Evolutionary conservation across 371 early-diverging fungal species (phyloP).

Genomic region (Rhizopus sp.): DNA sequence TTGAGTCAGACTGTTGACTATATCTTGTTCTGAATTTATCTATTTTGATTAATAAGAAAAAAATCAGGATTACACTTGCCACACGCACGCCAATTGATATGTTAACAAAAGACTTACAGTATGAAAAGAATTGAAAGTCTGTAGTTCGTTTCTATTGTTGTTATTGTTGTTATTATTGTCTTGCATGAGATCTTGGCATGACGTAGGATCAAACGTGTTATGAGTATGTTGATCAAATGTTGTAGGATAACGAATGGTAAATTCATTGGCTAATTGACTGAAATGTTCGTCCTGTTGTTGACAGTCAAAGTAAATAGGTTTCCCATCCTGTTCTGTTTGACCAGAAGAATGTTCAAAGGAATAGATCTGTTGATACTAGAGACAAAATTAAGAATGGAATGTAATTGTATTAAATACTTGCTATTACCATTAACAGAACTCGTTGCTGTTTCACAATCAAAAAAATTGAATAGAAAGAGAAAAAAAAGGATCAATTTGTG

Average conservation of each 20-base stretch:
- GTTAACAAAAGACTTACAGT: slow-evolving; percentile 15
- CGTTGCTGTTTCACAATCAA: neutral
- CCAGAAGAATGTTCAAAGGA: slow-evolving; percentile 16
- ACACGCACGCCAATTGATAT: too few species aligned
- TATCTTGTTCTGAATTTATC: slow-evolving; percentile 21
- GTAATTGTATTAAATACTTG: too few species aligned
- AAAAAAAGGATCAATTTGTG: too few species aligned
- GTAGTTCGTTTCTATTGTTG: neutral
- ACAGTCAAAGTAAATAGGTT: neutral
- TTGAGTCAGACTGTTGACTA: slow-evolving; percentile 16
- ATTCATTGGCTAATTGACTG: too few species aligned
- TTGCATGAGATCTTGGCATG: neutral
- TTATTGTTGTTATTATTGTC: neutral
- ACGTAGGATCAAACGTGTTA: too few species aligned
- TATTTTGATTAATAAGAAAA: slow-evolving; percentile 2
- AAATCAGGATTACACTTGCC: neutral
- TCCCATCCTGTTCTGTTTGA: neutral
- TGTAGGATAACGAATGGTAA: too few species aligned
- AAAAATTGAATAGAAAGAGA: too few species aligned
- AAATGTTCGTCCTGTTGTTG: slow-evolving; percentile 8
- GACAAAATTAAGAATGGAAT: neutral
- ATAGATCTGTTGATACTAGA: slow-evolving; percentile 27
- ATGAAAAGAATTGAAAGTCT: slow-evolving; percentile 13
- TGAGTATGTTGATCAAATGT: too few species aligned
- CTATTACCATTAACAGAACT: neutral